phyloP scores from a whole-genome alignment of 2,329 filamentous ascomycete genomes.

The Ophiostoma himal-ulmi region DNA sequence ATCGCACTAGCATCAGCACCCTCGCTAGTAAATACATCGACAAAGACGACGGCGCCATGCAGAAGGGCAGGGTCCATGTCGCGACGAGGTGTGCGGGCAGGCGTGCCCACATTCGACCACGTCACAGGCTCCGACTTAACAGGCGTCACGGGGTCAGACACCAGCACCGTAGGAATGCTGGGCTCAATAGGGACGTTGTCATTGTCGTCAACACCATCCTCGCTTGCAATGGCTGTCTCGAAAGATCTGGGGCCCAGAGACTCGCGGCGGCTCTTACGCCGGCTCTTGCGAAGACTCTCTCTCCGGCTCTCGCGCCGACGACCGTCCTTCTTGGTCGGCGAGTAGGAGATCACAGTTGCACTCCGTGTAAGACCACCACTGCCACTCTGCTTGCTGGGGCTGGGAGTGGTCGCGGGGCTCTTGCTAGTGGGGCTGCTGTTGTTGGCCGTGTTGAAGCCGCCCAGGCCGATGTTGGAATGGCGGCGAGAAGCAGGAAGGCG shows the following conservation, averaged over 20 bases:
- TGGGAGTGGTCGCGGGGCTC: not conserved
- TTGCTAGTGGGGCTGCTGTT: not conserved
- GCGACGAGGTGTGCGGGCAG: slow-evolving; percentile 50
- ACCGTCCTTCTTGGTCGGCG: slow-evolving; percentile 41
- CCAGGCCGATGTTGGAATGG: slow-evolving; percentile 27
- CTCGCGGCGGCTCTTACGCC: slow-evolving; percentile 28
- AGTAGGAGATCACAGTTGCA: slow-evolving; percentile 50
- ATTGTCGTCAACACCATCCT: slow-evolving; percentile 24
- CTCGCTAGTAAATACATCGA: slow-evolving; percentile 77
- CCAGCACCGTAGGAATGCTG: not conserved
- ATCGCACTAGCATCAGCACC: slow-evolving; percentile 75
- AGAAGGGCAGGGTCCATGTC: slow-evolving; percentile 52
- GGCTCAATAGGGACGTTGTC: slow-evolving; percentile 13
- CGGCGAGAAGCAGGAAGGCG: slow-evolving; percentile 41
- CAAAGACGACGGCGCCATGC: slow-evolving; percentile 68
- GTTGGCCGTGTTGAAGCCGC: not conserved
- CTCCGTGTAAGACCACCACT: slow-evolving; percentile 39
- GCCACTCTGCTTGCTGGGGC: not conserved
- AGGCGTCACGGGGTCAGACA: slow-evolving; percentile 38
- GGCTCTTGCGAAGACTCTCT: slow-evolving; percentile 12
- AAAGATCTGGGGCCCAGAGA: slow-evolving; percentile 18
- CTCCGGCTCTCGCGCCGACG: slow-evolving; percentile 22
- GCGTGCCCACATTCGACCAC: slow-evolving; percentile 52
- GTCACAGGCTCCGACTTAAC: slow-evolving; percentile 40
- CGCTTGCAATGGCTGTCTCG: slow-evolving; percentile 16